These are phyloP conservation scores for Hyaloscypha variabilis DNA, from an alignment of 495 filamentous ascomycete species.

Conservation along the genomic window DNA sequence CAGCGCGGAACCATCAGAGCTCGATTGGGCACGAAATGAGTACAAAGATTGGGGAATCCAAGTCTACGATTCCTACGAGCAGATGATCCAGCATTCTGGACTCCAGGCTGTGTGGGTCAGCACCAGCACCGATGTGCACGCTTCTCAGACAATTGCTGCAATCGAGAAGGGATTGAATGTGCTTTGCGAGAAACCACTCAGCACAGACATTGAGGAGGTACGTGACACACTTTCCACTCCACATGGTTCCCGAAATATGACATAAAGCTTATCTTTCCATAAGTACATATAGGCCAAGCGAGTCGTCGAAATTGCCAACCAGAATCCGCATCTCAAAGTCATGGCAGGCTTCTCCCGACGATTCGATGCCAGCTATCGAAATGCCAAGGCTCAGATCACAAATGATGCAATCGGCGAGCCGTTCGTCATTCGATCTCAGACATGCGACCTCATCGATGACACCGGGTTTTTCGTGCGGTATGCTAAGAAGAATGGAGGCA, in stretches of 20 bases:
- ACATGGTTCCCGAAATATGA: background rate
- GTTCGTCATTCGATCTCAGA: constrained; percentile 47
- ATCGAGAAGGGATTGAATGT: constrained; percentile 42
- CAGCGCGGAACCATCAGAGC: constrained; percentile 36
- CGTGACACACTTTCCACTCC: constrained; percentile 16
- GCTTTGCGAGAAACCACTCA: constrained; percentile 47
- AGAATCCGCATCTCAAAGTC: constrained; percentile 40
- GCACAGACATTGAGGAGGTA: constrained; percentile 31
- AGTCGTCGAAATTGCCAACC: constrained; percentile 39
- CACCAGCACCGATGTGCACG: constrained; percentile 43
- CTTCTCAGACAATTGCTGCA: constrained; percentile 38
- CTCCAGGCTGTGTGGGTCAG: constrained; percentile 42
- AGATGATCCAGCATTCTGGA: constrained; percentile 41
- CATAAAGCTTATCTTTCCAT: constrained; percentile 3
- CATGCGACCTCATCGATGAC: constrained; percentile 44
- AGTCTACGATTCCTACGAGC: constrained; percentile 41
- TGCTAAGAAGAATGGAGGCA: constrained; percentile 44
- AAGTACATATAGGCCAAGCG: constrained; percentile 33
- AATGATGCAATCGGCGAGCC: constrained; percentile 39
- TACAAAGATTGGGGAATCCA: constrained; percentile 37
- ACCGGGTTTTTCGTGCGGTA: constrained; percentile 50
- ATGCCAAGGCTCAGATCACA: constrained; percentile 25
- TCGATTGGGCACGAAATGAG: constrained; percentile 36
- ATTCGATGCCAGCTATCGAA: constrained; percentile 43
- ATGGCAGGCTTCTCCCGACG: constrained; percentile 45